Evolutionary conservation across 164 flowering plant genomes (phyloP), one percentile per base, ranked within the genome.

Genomic region (Annona squamosa): DNA sequence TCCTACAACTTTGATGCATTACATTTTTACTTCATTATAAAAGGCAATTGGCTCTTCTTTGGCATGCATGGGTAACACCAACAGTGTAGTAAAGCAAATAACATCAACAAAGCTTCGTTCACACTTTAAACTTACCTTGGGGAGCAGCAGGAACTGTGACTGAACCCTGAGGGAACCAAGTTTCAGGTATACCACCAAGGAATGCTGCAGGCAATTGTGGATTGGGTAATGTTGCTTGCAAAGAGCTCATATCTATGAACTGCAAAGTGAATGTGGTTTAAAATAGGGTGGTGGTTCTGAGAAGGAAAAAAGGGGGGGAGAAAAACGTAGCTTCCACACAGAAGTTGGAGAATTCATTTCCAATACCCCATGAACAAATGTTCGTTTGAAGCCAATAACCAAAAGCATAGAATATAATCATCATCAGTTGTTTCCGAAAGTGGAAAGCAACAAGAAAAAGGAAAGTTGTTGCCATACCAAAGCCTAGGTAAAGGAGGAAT

Each of bases 231-330:
- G 91, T 89, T 63, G 89, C 79, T 79, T 90, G 91, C 80, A 92
- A 79, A 56, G 97, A 83, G 75, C 84, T 86, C 93, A 92, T 89
- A 81, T 88, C 89, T 78, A 88, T 81, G 78, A 91, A 88, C 94
- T 95, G 84, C 79, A 80, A 69, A 17, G 26, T 5, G 59, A 71
- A 13, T 52, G 13, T 7, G 37, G 37, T 26, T 26, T 26, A 26
- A 26, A 26, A 26, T 26, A 26, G 37, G 37, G 0, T 26, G 37
- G 0, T 26, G 37, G 0, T 26, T 26, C 37, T 26, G 37, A 26
- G 37, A 26, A 26, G 37, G 37, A 26, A 26, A 26, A 26, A 26
- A 26, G 37, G 37, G 37, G 37, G 37, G 37, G 37, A 26, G 37
- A 26, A 26, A 26, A 26, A 26, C 37, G 37, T 26, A 26, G 37